Base-by-base conservation (phyloP, 2,329 filamentous ascomycete genomes). In the Fusarium succisae region DNA sequence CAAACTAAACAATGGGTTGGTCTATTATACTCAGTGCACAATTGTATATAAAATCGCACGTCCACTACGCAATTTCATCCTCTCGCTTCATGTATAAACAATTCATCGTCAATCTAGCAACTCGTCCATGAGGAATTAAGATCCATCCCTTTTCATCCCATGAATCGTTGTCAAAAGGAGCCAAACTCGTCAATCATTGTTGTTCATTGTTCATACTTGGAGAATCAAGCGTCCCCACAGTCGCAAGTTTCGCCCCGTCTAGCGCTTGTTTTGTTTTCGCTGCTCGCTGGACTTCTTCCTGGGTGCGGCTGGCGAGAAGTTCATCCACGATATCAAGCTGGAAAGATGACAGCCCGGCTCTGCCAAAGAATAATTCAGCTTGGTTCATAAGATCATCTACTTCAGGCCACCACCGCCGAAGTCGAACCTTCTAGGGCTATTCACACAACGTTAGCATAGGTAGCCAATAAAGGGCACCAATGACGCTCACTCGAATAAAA, bases 361-460 rank as follows among this genome's bases (percentile, higher is more conserved):
- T 66, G n/a, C 70, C 59, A 13, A 20, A 20, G 2, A 41, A 54
- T 3, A 26, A 28, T 13, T 67, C 54, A 8, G 62, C 30, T 14
- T 72, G n/a, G 9, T 68, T 50, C 14, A 69, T 66, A 3, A 78
- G 37, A 22, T 70, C 59, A 5, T 67, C 54, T 22, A 78, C 20
- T 22, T 66, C 38, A 9, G 65, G 50, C 77, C 77, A 78, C 63
- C 70, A 62, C 20, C 64, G 61, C 35, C 72, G 77, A 28, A 78
- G 39, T 54, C 66, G 67, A 70, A 78, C 68, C 56, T 78, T 80
- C 74, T 60, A 78, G 32, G 72, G 68, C 77, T 79, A 9, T 20
- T 22, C 17, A n/a, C n/a, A 41, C 28, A 30, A 13, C 22, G 24
- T 76, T 37, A 65, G 14, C n/a, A 20, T 45, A 50, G 30, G 30